phyloP scores from a whole-genome alignment of 345 rosid species.

The Hypericum perforatum region DNA sequence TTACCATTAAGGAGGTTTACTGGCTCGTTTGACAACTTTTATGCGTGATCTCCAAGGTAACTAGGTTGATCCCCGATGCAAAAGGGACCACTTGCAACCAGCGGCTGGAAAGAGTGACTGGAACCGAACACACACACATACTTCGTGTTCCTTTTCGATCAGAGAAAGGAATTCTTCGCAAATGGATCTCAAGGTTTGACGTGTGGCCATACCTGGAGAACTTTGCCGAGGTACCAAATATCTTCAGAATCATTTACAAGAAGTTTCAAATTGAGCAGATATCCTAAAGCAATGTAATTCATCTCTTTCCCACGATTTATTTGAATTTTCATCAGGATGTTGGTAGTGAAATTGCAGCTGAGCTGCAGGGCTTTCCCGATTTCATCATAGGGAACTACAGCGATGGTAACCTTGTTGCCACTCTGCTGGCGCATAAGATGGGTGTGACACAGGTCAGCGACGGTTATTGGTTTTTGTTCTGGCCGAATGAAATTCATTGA shows the following conservation, averaged over 20 bases:
- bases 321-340: slow-evolving; percentile 47
- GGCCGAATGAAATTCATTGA: neutral
- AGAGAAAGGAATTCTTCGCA: slow-evolving; percentile 71
- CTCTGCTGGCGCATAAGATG: slow-evolving; percentile 82
- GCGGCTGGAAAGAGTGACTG: slow-evolving; percentile 82
- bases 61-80: slow-evolving; percentile 87
- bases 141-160: slow-evolving; percentile 91
- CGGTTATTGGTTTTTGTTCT: slow-evolving; percentile 3
- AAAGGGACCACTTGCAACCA: slow-evolving; percentile 95
- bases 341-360: slow-evolving; percentile 79
- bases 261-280: neutral
- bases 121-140: slow-evolving; percentile 77
- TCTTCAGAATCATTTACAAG: neutral
- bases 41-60: slow-evolving; percentile 40
- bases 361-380: slow-evolving; percentile 80
- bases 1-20: neutral
- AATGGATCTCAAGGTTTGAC: slow-evolving; percentile 97
- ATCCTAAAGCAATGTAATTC: neutral
- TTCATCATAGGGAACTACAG: slow-evolving; percentile 95
- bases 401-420: slow-evolving; percentile 97
- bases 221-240: slow-evolving; percentile 58
- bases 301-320: neutral
- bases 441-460: slow-evolving; percentile 76
- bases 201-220: slow-evolving; percentile 96
- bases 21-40: slow-evolving; percentile 7